Conservation (phyloP, 225 moss, liverwort and hornwort species). For the Lunularia cruciata region DNA sequence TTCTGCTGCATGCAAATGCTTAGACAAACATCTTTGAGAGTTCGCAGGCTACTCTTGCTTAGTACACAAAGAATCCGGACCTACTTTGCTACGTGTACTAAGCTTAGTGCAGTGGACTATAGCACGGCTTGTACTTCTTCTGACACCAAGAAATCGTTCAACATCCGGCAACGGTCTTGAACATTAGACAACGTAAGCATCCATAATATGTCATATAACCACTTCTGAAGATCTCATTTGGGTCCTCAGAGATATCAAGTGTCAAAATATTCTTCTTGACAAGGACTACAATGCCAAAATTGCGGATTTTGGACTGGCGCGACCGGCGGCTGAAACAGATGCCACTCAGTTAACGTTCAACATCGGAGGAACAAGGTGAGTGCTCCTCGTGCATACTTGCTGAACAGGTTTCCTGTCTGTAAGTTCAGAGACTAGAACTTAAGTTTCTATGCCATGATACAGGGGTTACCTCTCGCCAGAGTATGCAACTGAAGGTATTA, state of each 20-base stretch:
- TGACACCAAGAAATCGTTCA: no score
- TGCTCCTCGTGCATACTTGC: not conserved
- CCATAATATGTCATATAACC: no score
- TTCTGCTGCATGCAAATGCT: no score
- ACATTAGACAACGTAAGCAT: no score
- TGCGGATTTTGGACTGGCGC: conserved; percentile 46
- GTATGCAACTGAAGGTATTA: conserved; percentile 20
- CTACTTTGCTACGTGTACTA: no score
- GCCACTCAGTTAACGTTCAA: conserved; percentile 16
- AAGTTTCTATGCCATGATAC: not conserved
- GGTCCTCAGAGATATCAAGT: conserved; percentile 32
- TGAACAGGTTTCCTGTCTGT: not conserved
- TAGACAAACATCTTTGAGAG: no score
- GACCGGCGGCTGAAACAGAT: conserved; percentile 23
- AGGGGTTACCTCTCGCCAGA: conserved; percentile 37
- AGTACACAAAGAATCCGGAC: no score
- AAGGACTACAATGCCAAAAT: conserved; percentile 32
- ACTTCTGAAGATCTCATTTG: no score
- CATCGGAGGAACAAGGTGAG: conserved; percentile 30
- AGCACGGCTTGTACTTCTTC: no score
- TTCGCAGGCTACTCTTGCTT: no score
- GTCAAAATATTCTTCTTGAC: conserved; percentile 31
- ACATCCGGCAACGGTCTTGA: no score
- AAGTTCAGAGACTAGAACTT: not conserved
- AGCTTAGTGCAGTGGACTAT: no score